Evolutionary conservation across 2,329 filamentous ascomycete genomes (phyloP).

Genomic region (Sporothrix phasma): DNA sequence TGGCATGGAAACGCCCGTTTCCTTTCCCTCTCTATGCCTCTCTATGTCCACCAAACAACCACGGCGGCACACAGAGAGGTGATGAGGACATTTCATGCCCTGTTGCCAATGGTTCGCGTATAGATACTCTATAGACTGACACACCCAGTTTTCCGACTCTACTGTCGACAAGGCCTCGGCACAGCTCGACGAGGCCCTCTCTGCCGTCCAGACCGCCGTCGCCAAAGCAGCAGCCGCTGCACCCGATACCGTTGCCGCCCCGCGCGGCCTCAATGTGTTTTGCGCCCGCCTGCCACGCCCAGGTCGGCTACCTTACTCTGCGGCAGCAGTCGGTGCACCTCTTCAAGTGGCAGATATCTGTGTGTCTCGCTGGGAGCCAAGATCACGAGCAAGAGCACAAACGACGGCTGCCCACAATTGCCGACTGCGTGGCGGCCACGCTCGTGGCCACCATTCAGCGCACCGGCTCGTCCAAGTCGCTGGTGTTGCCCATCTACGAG

Average conservation of each 20-base stretch:
- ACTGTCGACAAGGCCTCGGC: slow-evolving; percentile 23
- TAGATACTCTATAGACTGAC: neutral
- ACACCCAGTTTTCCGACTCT: slow-evolving; percentile 31
- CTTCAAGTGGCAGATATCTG: slow-evolving; percentile 46
- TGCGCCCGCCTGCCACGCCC: slow-evolving; percentile 37
- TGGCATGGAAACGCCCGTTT: neutral
- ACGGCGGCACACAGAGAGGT: slow-evolving; percentile 39
- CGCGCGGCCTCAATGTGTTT: slow-evolving; percentile 28
- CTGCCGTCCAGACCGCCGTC: neutral
- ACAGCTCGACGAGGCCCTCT: slow-evolving; percentile 21
- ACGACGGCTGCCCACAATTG: slow-evolving; percentile 26
- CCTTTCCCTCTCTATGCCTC: neutral
- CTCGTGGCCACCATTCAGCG: slow-evolving; percentile 44
- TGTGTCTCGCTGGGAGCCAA: neutral
- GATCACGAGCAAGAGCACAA: too few relatives aligned
- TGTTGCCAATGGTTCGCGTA: too few relatives aligned
- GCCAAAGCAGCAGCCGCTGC: neutral
- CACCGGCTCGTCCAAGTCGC: slow-evolving; percentile 48
- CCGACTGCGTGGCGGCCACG: slow-evolving; percentile 43
- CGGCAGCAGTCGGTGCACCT: slow-evolving; percentile 36
- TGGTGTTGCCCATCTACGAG: slow-evolving; percentile 35
- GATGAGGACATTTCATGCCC: slow-evolving; percentile 34
- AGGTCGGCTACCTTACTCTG: slow-evolving; percentile 40
- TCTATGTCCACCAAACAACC: neutral
- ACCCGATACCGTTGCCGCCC: slow-evolving; percentile 15